Evolutionary conservation across 2,329 filamentous ascomycete species (phyloP).

Genomic region (Apiospora aurea): DNA sequence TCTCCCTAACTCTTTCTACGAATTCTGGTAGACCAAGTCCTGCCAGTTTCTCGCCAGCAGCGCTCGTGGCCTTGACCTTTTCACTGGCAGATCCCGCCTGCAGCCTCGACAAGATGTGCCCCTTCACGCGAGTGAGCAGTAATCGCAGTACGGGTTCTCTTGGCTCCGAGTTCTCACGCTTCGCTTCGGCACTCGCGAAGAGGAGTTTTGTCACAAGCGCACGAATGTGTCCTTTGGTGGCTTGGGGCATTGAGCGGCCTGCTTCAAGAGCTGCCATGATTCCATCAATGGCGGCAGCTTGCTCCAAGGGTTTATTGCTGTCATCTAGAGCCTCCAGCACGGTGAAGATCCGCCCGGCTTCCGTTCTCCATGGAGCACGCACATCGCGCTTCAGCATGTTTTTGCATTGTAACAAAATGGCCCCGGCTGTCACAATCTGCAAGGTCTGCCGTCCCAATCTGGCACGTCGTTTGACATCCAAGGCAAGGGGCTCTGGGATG

Average conservation of each 20-base stretch:
- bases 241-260: constrained; percentile 69
- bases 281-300: constrained; percentile 59
- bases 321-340: constrained; percentile 65
- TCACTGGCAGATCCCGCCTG: constrained; percentile 72
- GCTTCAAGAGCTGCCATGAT: constrained; percentile 69
- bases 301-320: constrained; percentile 54
- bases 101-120: constrained; percentile 70
- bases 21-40: constrained; percentile 77
- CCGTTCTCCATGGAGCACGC: constrained; percentile 77
- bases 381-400: constrained; percentile 84
- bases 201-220: constrained; percentile 65
- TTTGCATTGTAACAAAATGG: constrained; percentile 81
- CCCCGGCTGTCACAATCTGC: constrained; percentile 75
- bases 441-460: constrained; percentile 64
- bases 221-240: constrained; percentile 65
- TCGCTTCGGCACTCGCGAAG: constrained; percentile 56
- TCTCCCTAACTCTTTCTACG: constrained; percentile 70
- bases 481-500: constrained; percentile 75
- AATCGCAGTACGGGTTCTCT: constrained; percentile 68
- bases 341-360: constrained; percentile 74
- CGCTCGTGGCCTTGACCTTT: constrained; percentile 72
- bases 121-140: constrained; percentile 70
- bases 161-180: constrained; percentile 49
- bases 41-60: constrained; percentile 73
- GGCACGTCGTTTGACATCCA: constrained; percentile 71